These are phyloP conservation scores for Straminergon stramineum DNA, from an alignment of 225 moss, liverwort and hornwort species.

Conservation along the genomic window DNA sequence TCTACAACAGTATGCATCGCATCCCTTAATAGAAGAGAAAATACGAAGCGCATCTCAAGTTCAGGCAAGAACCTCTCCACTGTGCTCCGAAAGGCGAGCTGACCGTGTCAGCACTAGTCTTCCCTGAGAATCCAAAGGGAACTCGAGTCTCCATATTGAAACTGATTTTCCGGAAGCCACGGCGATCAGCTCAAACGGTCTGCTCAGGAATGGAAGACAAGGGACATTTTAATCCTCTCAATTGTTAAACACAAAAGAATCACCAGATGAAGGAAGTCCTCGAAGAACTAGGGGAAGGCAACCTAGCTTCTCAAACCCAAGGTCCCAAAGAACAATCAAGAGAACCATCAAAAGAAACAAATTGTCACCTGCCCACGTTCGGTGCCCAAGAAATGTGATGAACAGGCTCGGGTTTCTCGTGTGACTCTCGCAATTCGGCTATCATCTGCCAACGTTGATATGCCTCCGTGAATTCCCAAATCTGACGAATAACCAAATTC, in stretches of 20 bases:
- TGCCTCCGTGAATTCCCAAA: constrained; percentile 92
- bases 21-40: background rate
- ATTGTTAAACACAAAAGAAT: background rate
- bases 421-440: constrained; percentile 69
- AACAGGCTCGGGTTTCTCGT: constrained; percentile 63
- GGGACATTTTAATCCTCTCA: background rate
- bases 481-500: constrained; percentile 19
- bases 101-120: constrained; percentile 31
- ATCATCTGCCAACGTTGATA: constrained; percentile 96
- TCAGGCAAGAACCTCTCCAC: constrained; percentile 32
- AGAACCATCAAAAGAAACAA: background rate
- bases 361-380: constrained; percentile 74
- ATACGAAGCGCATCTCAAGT: background rate
- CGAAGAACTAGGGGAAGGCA: background rate
- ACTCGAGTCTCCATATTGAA: constrained; percentile 81
- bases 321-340: background rate
- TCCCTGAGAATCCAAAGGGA: constrained; percentile 42
- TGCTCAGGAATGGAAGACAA: constrained; percentile 15
- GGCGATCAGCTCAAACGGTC: constrained; percentile 93
- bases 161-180: constrained; percentile 75
- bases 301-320: background rate
- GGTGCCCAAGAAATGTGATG: constrained; percentile 95
- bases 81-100: constrained; percentile 34
- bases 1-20: background rate
- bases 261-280: background rate